Evolutionary conservation across 345 rosid genomes (phyloP), one percentile per base, ranked within the genome.

Genomic region (Lagerstroemia speciosa): DNA sequence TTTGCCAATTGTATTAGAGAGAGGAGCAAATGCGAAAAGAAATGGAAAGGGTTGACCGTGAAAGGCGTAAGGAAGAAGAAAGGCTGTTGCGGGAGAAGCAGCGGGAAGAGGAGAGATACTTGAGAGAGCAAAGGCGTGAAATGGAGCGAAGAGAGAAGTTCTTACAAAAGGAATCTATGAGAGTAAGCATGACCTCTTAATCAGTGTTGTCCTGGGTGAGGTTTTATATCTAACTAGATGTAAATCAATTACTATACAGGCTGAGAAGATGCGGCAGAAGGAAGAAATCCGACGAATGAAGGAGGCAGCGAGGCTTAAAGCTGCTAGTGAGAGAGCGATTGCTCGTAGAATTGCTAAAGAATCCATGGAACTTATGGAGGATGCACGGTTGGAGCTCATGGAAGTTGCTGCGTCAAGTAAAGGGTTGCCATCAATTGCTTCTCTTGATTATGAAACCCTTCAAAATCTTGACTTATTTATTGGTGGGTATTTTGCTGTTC

Each of bases 281-380:
- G 97, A 90, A 83, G 96, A 93, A 82, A 72, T 74, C 48, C 97
- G 97, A 68, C 81, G 84, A 67, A 84, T 83, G 67, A 88, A 78
- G 75, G 98, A 93, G 78, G 90, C 84, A 64, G 95, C 89, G 16
- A 86, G 87, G 84, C 86, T 83, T 69, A 90, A 86, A 81, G 97
- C 91, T 79, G 98, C 96, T 69, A 88, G 79, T 43, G 90, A 87
- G 86, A 93, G 90, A 71, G 97, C 98, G 45, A 78, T 79, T 78
- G 97, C 96, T 72, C 95, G 98, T 62, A 87, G 79, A 79, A 83
- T 90, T 61, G 98, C 97, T 46, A 93, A 90, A 80, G 92, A 90
- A 73, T 90, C 97, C 4, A 77, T 82, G 86, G 97, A 87, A 73
- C 90, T 87, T 60, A 75, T 87, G 71, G 98, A 93, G 70, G 97